Evolutionary conservation across 2,329 filamentous ascomycete genomes (phyloP), one percentile per base, ranked within the genome.

Genomic region (Microdochium nivale): DNA sequence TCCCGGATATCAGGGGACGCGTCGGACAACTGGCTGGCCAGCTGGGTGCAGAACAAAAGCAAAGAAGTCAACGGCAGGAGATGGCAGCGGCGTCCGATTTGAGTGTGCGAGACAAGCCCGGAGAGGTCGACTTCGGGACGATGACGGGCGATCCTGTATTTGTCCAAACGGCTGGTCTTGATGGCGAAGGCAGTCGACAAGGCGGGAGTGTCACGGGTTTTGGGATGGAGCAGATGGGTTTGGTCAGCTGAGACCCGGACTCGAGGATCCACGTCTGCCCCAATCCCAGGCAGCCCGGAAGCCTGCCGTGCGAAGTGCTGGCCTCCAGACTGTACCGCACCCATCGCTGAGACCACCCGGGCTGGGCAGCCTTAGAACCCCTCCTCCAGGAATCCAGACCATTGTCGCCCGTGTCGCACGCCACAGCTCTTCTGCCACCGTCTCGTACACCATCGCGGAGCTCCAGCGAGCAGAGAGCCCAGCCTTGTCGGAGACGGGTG

Each of bases 121-220:
- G 40, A 44, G 21, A 13, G 16, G 13, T 13, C 40, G 19, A 19
- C 8, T 24, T 19, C n/a, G n/a, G 40, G 40, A 44, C 16, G 40
- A 19, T 19, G 23, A 19, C 40, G 19, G n/a, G 19, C 40, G 40
- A 44, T 44, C 40, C 23, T 44, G 40, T 44, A 44, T 44, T 44
- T 19, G 40, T 19, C 14, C 16, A 19, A 44, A 7, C 9, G 40
- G 35, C 35, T 40, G 14, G 10, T 19, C 27, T 11, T 23, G 40
- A 7, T 23, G 16, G 40, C 40, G 40, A 23, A 5, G 8, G 40
- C 3, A 13, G 40, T 19, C 40, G 40, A 44, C 40, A 13, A 44
- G 40, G 40, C 40, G 40, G 40, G 40, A 44, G 40, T 44, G 40
- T 44, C 40, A 44, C 40, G 40, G 40, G 40, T 44, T 44, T 44